Percentiles rank a stretch among this genome's conserved stretches.
These are phyloP conservation scores for Austroboletus olivaceoglutinosus DNA, from an alignment of 1,284 basidiomycete genomes.

Conservation along the genomic window DNA sequence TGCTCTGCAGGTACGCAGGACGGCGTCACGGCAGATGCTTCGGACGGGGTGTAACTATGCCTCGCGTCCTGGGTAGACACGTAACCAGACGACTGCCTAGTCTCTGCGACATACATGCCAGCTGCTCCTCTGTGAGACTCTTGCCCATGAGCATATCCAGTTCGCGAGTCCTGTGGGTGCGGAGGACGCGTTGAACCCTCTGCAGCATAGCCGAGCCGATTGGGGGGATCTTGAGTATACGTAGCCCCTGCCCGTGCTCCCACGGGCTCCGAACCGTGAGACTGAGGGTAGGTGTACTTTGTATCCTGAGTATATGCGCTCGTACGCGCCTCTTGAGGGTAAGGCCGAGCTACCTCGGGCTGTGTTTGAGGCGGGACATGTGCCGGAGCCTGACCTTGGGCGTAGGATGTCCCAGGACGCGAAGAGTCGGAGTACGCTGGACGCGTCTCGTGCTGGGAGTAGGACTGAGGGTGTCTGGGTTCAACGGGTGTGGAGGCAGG, in stretches of 20 bases:
- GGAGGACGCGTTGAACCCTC: conserved; percentile 19
- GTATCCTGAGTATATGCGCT: conserved; percentile 26
- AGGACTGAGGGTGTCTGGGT: conserved; percentile 24
- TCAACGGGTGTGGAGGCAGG: conserved; percentile 19
- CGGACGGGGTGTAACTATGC: conserved; percentile 22
- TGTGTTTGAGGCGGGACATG: conserved; percentile 16
- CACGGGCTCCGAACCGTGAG: conserved; percentile 19
- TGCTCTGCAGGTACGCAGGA: conserved; percentile 24
- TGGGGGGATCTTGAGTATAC: conserved; percentile 18
- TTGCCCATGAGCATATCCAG: conserved; percentile 18
- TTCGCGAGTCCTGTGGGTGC: conserved; percentile 22
- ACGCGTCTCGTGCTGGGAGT: conserved; percentile 25
- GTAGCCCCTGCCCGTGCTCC: conserved; percentile 9
- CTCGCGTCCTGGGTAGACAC: conserved; percentile 21
- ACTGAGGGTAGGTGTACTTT: conserved; percentile 24
- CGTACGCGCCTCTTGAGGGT: conserved; percentile 21
- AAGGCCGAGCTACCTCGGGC: conserved; percentile 20
- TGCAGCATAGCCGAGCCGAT: conserved; percentile 14
- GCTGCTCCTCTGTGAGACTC: conserved; percentile 18
- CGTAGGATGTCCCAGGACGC: conserved; percentile 23
- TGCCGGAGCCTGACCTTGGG: conserved; percentile 15
- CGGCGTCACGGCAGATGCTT: conserved; percentile 13
- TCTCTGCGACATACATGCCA: conserved; percentile 17
- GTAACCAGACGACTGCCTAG: conserved; percentile 25
- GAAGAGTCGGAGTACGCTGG: conserved; percentile 21